phyloP scores from a whole-genome alignment of 306 rosid species.

The Pueraria montana region DNA sequence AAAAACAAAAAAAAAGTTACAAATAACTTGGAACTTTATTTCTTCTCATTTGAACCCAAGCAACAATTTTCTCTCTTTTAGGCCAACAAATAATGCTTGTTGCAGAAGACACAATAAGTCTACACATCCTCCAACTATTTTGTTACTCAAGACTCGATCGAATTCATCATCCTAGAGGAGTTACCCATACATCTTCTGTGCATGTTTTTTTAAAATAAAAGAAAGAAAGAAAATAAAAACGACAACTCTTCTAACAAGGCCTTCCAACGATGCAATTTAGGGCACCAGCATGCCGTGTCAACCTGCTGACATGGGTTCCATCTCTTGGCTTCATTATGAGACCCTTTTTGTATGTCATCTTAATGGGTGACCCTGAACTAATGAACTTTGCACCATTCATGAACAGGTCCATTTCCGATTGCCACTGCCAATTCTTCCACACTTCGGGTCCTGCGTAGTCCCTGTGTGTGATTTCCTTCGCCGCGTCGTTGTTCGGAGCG shows the following conservation, averaged over 20 bases:
- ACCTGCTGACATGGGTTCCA: conserved; percentile 21
- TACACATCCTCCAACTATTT: background rate
- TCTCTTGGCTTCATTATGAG: conserved; percentile 45
- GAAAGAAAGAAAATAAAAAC: too few species aligned
- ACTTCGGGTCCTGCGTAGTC: background rate
- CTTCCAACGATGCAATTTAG: background rate
- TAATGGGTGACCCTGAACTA: background rate
- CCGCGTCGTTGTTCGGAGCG: conserved; percentile 64
- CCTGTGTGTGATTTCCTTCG: conserved; percentile 63
- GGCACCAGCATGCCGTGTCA: conserved; percentile 37
- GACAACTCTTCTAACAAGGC: conserved; percentile 43
- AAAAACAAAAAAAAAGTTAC: background rate
- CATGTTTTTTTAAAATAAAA: background rate
- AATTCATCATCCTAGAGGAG: conserved; percentile 8
- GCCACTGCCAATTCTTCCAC: conserved; percentile 48
- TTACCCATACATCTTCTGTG: background rate
- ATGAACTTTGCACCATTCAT: conserved; percentile 46
- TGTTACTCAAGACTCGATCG: background rate
- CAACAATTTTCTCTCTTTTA: background rate
- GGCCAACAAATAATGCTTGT: background rate
- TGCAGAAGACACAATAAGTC: background rate
- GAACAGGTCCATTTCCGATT: conserved; percentile 38
- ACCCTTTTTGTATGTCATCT: background rate
- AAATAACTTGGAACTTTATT: background rate
- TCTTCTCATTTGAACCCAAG: background rate